Conservation (phyloP, 2,329 filamentous ascomycete species). For the Fusarium oxysporum region DNA sequence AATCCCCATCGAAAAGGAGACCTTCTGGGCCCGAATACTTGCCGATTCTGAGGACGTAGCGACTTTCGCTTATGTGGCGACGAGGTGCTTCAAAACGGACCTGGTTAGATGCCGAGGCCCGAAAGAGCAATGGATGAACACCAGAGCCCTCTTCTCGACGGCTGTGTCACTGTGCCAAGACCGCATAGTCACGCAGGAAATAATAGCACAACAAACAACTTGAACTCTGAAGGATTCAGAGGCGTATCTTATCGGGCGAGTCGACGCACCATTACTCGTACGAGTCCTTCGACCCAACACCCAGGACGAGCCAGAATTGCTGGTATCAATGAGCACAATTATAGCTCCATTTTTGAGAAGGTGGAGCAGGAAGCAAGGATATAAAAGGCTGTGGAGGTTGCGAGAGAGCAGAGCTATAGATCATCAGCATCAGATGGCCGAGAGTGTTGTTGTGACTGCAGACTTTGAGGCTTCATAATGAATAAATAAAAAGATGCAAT, state of each 20-base stretch:
- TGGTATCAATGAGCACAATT: fast-evolving
- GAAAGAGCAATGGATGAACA: fast-evolving
- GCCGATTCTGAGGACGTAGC: fast-evolving
- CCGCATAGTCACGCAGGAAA: fast-evolving
- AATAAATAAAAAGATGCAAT: fast-evolving
- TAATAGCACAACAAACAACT: fast-evolving
- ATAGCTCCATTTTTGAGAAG: fast-evolving
- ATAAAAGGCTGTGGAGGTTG: fast-evolving
- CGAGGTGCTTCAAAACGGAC: fast-evolving
- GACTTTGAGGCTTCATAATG: fast-evolving
- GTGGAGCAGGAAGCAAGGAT: fast-evolving
- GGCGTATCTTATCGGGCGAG: fast-evolving
- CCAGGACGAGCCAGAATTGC: fast-evolving
- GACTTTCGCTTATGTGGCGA: fast-evolving
- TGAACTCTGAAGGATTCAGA: not conserved
- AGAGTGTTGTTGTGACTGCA: not conserved
- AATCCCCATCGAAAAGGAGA: fast-evolving
- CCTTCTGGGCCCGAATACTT: not conserved
- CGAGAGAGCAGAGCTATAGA: not conserved
- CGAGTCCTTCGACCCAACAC: fast-evolving
- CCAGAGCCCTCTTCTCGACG: fast-evolving
- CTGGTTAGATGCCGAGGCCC: fast-evolving
- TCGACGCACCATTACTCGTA: fast-evolving
- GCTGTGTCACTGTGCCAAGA: fast-evolving
- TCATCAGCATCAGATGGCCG: not conserved